Base-by-base conservation (phyloP, 768 basidiomycete species). In the Termitomyces sp. region DNA sequence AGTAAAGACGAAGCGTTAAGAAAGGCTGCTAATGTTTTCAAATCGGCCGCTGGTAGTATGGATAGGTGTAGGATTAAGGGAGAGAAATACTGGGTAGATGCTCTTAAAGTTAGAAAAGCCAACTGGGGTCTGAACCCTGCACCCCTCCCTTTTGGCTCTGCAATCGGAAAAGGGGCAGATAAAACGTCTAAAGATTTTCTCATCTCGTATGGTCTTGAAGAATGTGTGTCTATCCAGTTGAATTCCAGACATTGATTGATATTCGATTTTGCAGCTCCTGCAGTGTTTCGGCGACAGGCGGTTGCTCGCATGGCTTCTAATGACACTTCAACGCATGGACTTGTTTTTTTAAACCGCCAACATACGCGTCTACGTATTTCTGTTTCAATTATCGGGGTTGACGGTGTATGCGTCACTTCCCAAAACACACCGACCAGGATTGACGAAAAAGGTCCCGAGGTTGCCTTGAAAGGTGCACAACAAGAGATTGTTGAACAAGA, bases 61-160 rank as follows among this genome's bases (percentile, higher is more conserved):
- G 88, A 91, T 65, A 75, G 81, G 50, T 76, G 82, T 22, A 76
- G 85, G 42, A 63, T 80, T 9, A 75, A 80, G 50, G 81, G 85
- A 43, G 89, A 92, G 66, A 83, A 76, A 58, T 92, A 92, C 63
- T 94, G 92, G 92, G 76, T 85, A 7, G 84, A 92, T 67, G 92
- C 92, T 4, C 75, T 94, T 47, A 87, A 83, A 66, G 85, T 90
- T 46, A 76, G 92, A 61, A 73, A 81, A 64, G 84, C 79, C 8
- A 93, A 94, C 63, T 94, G 92, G 92, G 80, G 87, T 14, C 72
- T 94, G 35, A 81, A 87, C 44, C 88, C 90, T 33, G 88, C 90
- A 9, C 90, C 91, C 24, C 77, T 92, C 40, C 90, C 88, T 14
- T 72, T 75, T 42, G 90, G 89, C 40, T 80, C 86, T 26, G 74